phyloP scores from a whole-genome alignment of 495 filamentous ascomycete genomes.

The Hypoxylon perforatum region DNA sequence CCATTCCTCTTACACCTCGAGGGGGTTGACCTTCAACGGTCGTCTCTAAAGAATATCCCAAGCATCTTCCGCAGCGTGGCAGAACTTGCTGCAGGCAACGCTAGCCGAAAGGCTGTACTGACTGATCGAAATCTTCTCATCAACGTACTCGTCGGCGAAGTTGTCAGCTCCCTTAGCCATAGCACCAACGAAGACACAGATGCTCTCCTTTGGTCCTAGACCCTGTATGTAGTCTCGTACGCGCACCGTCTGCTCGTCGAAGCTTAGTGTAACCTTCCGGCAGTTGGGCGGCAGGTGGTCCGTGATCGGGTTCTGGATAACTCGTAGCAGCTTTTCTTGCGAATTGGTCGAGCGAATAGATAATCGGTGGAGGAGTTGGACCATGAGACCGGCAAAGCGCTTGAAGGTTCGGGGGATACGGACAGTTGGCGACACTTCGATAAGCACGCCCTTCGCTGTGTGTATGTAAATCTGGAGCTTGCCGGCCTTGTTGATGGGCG shows the following conservation, averaged over 20 bases:
- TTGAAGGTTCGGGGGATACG: constrained; percentile 98
- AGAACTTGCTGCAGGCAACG: constrained; percentile 99
- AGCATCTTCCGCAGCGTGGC: constrained; percentile 95
- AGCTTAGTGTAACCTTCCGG: constrained; percentile 95
- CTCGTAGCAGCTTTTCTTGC: constrained; percentile 95
- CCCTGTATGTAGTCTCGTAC: constrained; percentile 87
- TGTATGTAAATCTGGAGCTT: constrained; percentile 98
- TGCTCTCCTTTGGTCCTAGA: constrained; percentile 83
- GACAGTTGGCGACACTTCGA: constrained; percentile 96
- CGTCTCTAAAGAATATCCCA: constrained; percentile 85
- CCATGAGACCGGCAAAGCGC: constrained; percentile 97
- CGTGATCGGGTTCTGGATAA: constrained; percentile 97
- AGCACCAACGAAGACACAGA: constrained; percentile 96
- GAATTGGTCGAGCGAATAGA: constrained; percentile 96
- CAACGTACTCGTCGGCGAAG: constrained; percentile 93
- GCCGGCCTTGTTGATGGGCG: constrained; percentile 97
- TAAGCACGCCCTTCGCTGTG: constrained; percentile 94
- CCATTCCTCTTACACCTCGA: constrained; percentile 27
- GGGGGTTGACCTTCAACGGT: constrained; percentile 10
- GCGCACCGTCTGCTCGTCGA: constrained; percentile 86
- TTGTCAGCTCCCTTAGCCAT: constrained; percentile 98
- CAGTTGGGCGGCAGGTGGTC: constrained; percentile 97
- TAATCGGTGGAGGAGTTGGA: constrained; percentile 95
- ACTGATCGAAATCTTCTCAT: constrained; percentile 97
- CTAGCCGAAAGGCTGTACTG: constrained; percentile 96